Evolutionary conservation across 106 monocot species (phyloP), one percentile per base, ranked within the genome.

Genomic region (Apostasia shenzhenica): DNA sequence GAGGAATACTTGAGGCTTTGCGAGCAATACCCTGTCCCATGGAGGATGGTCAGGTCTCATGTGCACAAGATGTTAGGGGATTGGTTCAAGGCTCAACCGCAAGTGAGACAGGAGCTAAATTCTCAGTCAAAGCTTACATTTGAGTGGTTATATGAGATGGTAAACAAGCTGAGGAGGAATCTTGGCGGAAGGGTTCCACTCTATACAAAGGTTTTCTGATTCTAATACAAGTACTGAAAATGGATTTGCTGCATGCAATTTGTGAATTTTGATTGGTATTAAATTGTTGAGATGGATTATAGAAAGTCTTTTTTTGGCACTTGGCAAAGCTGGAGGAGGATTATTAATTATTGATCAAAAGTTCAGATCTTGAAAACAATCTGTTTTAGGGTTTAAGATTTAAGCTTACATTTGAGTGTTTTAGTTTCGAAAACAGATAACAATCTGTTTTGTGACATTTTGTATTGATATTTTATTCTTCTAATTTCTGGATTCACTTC

Each of bases 51-150:
- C 37, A 74, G 99, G 39, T 93, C 93, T 38, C 99, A 99, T 72
- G 83, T 99, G 61, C 99, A 99, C 73, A 99, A 99, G 72, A 83
- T 99, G 99, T 68, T 99, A 10, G 99, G 99, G 56, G 84, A 93
- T 47, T 99, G 90, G 92, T 99, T 99, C 70, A 81, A 76, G 65
- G 63, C 79, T 14, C 89, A 93, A 55, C 93, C 99, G 0, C 74
- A 93, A 12, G 81, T 99, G 59, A 90, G 99, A 46, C 89, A 92
- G 75, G 99, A 99, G 41, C 66, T 99, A 38, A 99, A 99, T 75
- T 71, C 49, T 5, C 99, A 99, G 63, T 75, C 82, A 5, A 87
- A 73, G 46, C 90, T 99, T 6, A 90, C 87, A 12, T 99, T 99
- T 62, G 90, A 99, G 70, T 99, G 89, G 90, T 84, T 99, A 52